These are phyloP conservation scores for Anacardium occidentale DNA, from an alignment of 345 rosid species.

Conservation along the genomic window DNA sequence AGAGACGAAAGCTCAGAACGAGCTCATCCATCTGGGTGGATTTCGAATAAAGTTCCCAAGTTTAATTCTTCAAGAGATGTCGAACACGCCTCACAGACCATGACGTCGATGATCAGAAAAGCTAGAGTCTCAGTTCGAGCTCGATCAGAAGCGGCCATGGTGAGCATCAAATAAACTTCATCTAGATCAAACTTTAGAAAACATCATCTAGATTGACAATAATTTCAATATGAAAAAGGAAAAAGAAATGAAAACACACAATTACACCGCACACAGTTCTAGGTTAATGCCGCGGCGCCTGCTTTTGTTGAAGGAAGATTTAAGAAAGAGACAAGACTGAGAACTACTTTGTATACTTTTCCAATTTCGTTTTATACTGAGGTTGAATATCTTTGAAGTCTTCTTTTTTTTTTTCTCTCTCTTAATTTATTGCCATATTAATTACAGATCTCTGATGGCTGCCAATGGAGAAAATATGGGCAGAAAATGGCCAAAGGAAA, in stretches of 20 bases:
- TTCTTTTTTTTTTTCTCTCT: too few relatives aligned
- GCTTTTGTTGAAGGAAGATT: conserved; percentile 29
- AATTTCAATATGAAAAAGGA: not conserved
- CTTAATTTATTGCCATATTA: not conserved
- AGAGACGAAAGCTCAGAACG: conserved; percentile 25
- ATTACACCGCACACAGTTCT: conserved; percentile 22
- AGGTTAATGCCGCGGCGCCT: conserved; percentile 21
- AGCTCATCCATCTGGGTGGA: conserved; percentile 18
- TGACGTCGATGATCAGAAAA: conserved; percentile 42
- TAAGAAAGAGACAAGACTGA: conserved; percentile 4
- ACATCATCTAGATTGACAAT: too few relatives aligned
- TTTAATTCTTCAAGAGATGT: conserved; percentile 1
- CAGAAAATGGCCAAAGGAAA: conserved; percentile 70
- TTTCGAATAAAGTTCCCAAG: conserved; percentile 22
- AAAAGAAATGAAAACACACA: not conserved
- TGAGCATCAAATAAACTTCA: conserved; percentile 5
- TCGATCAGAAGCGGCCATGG: conserved; percentile 65
- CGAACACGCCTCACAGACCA: conserved; percentile 11
- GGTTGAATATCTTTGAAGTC: too few relatives aligned
- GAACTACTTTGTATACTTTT: not conserved
- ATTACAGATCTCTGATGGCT: conserved; percentile 54
- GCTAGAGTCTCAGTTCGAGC: conserved; percentile 74
- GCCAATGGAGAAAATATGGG: conserved; percentile 67
- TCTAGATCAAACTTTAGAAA: too few relatives aligned
- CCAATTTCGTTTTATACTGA: not conserved